phyloP scores from a whole-genome alignment of 2,329 filamentous ascomycete genomes.

The Aureobasidium sp. region DNA sequence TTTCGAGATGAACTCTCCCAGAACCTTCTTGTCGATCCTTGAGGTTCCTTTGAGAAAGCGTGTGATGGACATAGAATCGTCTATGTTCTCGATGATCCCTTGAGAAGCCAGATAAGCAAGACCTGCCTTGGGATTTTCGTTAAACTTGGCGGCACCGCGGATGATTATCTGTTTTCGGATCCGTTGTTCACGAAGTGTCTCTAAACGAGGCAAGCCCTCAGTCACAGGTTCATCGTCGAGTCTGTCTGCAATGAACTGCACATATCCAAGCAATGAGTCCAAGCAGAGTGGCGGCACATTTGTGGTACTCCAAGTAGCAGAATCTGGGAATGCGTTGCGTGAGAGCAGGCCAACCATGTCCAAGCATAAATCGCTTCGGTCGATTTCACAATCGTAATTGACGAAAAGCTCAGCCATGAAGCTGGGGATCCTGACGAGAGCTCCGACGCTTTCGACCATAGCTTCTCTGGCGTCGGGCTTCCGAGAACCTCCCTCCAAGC shows the following conservation, averaged over 20 bases:
- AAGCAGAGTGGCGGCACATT: constrained; percentile 93
- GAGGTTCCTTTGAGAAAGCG: constrained; percentile 81
- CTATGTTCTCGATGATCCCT: constrained; percentile 72
- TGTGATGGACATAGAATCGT: constrained; percentile 72
- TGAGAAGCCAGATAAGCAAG: constrained; percentile 79
- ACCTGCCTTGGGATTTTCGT: constrained; percentile 85
- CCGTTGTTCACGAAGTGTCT: constrained; percentile 62
- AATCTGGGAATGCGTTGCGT: constrained; percentile 91
- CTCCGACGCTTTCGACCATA: constrained; percentile 95
- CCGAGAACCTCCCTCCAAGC: constrained; percentile 81
- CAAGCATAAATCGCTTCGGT: constrained; percentile 85
- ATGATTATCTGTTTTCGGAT: constrained; percentile 82
- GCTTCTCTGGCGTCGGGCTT: constrained; percentile 95
- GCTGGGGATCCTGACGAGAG: constrained; percentile 82
- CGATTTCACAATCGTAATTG: constrained; percentile 95
- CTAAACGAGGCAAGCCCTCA: constrained; percentile 61
- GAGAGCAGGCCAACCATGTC: constrained; percentile 91
- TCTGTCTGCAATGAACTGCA: constrained; percentile 86
- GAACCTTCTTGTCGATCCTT: constrained; percentile 77
- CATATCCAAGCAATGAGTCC: constrained; percentile 81
- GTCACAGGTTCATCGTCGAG: constrained; percentile 61
- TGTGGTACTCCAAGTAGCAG: constrained; percentile 96
- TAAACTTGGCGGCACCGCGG: constrained; percentile 82
- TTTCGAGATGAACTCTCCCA: constrained; percentile 92
- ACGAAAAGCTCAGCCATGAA: constrained; percentile 95